Conservation (phyloP, 2,329 filamentous ascomycete species). For the Triangularia verruculosa region DNA sequence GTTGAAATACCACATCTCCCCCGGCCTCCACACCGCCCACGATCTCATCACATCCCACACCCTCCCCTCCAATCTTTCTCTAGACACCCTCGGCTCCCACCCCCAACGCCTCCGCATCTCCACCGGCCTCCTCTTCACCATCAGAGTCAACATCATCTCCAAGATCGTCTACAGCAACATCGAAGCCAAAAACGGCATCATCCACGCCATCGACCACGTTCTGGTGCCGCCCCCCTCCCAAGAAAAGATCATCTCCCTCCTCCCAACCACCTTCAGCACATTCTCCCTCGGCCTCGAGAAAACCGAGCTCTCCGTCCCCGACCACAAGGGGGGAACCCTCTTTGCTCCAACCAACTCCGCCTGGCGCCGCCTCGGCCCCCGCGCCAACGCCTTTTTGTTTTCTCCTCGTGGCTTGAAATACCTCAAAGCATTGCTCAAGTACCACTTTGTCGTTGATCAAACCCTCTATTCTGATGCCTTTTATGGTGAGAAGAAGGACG, state of each 20-base stretch:
- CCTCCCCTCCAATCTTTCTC: constrained; percentile 64
- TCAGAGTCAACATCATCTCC: constrained; percentile 75
- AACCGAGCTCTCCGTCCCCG: constrained; percentile 66
- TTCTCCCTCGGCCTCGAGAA: constrained; percentile 70
- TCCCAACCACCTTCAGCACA: constrained; percentile 76
- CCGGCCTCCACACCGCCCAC: constrained; percentile 63
- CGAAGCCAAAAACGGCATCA: constrained; percentile 72
- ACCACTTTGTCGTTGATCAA: constrained; percentile 70
- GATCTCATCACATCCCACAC: constrained; percentile 70
- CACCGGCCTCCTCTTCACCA: constrained; percentile 47
- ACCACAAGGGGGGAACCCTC: constrained; percentile 64
- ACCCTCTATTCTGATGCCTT: constrained; percentile 83
- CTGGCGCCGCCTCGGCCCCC: constrained; percentile 70
- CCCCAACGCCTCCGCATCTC: constrained; percentile 70
- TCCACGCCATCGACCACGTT: constrained; percentile 72
- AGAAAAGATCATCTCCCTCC: constrained; percentile 53
- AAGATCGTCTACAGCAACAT: constrained; percentile 68
- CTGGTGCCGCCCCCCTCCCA: constrained; percentile 72
- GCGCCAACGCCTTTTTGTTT: constrained; percentile 82
- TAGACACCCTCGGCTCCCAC: constrained; percentile 57
- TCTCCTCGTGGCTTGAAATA: constrained; percentile 70
- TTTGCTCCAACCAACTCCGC: constrained; percentile 80
- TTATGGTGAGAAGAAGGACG: constrained; percentile 47
- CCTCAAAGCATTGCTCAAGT: constrained; percentile 73
- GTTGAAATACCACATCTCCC: constrained; percentile 71